These are phyloP conservation scores for Coccomyxa sp. DNA, from an alignment of 139 green algal genomes.

Conservation along the genomic window DNA sequence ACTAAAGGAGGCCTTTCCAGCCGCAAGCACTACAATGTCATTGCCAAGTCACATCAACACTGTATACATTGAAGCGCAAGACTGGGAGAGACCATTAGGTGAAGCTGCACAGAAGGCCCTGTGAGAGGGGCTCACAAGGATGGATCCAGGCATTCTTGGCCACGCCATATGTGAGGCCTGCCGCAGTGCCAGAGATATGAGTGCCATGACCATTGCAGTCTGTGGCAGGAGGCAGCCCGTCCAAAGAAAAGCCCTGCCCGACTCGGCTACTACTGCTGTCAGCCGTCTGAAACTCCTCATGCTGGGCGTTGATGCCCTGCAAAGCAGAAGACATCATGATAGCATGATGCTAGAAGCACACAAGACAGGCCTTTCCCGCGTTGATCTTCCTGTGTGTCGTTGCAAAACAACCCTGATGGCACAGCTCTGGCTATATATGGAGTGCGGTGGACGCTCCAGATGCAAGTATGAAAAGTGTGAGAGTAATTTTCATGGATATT, in stretches of 20 bases:
- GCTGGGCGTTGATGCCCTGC: constrained; percentile 37
- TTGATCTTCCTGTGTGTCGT: neutral
- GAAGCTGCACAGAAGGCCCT: neutral
- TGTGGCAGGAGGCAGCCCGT: neutral
- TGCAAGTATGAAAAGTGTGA: neutral
- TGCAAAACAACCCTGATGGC: neutral
- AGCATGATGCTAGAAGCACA: neutral
- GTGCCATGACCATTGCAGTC: constrained; percentile 66
- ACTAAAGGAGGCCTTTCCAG: too few species aligned
- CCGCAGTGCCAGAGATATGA: constrained; percentile 51
- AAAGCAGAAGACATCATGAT: neutral
- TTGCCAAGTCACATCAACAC: too few species aligned
- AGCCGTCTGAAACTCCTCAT: constrained; percentile 38
- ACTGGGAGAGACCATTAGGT: neutral
- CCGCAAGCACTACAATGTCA: too few species aligned
- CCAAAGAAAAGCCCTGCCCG: constrained; percentile 4
- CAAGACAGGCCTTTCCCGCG: neutral
- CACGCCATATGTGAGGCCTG: constrained; percentile 54
- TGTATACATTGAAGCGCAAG: too few species aligned
- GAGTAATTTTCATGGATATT: neutral
- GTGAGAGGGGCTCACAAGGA: constrained; percentile 10
- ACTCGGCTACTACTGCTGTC: neutral
- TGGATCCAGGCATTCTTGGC: constrained; percentile 61
- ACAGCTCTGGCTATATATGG: neutral
- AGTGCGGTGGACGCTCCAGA: neutral